Evolutionary conservation across 2,329 filamentous ascomycete species (phyloP).

Genomic region (Ophiosphaerella herpotricha): DNA sequence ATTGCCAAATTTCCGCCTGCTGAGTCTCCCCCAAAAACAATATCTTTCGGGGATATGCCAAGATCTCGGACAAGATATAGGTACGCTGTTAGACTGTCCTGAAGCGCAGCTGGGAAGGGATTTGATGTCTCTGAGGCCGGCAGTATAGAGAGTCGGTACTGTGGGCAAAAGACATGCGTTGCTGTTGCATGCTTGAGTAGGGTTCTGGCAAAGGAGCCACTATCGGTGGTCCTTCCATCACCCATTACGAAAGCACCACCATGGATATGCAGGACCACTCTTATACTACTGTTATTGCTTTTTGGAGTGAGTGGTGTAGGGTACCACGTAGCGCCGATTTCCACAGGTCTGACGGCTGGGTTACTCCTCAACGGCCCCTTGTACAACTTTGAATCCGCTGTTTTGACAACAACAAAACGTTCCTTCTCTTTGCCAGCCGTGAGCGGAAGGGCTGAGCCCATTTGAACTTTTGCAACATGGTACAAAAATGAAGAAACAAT

Average conservation of each 20-base stretch:
- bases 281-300: slow-evolving; percentile 21
- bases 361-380: slow-evolving; percentile 38
- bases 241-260: slow-evolving; percentile 56
- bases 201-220: slow-evolving; percentile 35
- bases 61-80: slow-evolving; percentile 51
- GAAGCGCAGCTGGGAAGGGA: slow-evolving; percentile 58
- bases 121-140: slow-evolving; percentile 40
- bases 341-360: slow-evolving; percentile 40
- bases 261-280: slow-evolving; percentile 54
- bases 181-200: slow-evolving; percentile 45
- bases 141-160: slow-evolving; percentile 55
- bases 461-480: slow-evolving; percentile 36
- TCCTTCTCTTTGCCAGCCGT: slow-evolving; percentile 45
- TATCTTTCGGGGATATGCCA: slow-evolving; percentile 46
- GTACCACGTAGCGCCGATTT: slow-evolving; percentile 52
- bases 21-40: slow-evolving; percentile 56
- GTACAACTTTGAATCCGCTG: slow-evolving; percentile 26
- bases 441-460: slow-evolving; percentile 38
- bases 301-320: slow-evolving; percentile 29
- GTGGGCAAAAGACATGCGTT: slow-evolving; percentile 50
- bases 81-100: slow-evolving; percentile 55
- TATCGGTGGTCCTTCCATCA: slow-evolving; percentile 46
- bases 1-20: slow-evolving; percentile 56
- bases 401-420: slow-evolving; percentile 43
- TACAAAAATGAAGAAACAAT: slow-evolving; percentile 40